A percentile compares a stretch with the other conserved stretches of the same genome.
Conservation (phyloP, 2,329 filamentous ascomycete species). For the Claviceps digitariae region DNA sequence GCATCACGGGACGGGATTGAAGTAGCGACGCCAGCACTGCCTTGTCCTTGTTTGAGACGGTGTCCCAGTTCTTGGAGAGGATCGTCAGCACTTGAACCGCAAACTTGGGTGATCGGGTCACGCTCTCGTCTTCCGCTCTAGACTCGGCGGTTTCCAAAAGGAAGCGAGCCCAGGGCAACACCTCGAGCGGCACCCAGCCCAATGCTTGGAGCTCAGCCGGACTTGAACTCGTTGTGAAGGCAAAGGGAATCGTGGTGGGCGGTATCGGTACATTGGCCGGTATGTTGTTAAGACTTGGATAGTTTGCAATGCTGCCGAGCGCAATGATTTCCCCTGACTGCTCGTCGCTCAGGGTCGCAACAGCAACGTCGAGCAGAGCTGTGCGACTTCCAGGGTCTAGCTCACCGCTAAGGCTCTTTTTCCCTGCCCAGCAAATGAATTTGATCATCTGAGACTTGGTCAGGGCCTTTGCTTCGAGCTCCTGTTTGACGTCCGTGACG, state of each 20-base stretch:
- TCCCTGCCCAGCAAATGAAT: slow-evolving; percentile 74
- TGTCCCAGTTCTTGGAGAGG: slow-evolving; percentile 83
- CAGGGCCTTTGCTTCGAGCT: slow-evolving; percentile 71
- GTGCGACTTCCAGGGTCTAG: slow-evolving; percentile 56
- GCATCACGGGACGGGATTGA: slow-evolving; percentile 60
- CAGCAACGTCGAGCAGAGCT: slow-evolving; percentile 63
- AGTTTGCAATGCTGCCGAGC: slow-evolving; percentile 61
- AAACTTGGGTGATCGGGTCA: slow-evolving; percentile 61
- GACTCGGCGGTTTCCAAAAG: slow-evolving; percentile 55
- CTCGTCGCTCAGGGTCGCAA: slow-evolving; percentile 54
- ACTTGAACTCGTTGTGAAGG: slow-evolving; percentile 61
- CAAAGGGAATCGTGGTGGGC: slow-evolving; percentile 67
- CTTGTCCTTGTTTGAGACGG: slow-evolving; percentile 53
- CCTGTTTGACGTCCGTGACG: slow-evolving; percentile 69
- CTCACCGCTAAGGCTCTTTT: slow-evolving; percentile 56
- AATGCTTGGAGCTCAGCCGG: slow-evolving; percentile 60
- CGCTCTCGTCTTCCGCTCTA: slow-evolving; percentile 48
- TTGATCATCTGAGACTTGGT: slow-evolving; percentile 64
- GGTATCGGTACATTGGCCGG: slow-evolving; percentile 72
- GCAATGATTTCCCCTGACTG: slow-evolving; percentile 60
- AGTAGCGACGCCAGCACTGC: slow-evolving; percentile 51
- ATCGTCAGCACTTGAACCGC: slow-evolving; percentile 64
- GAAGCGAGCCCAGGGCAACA: slow-evolving; percentile 75
- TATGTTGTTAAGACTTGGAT: slow-evolving; percentile 64
- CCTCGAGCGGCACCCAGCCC: slow-evolving; percentile 74